Conservation (phyloP, 352 stramenopile genomes). For the Halophytophthora batemanensis region DNA sequence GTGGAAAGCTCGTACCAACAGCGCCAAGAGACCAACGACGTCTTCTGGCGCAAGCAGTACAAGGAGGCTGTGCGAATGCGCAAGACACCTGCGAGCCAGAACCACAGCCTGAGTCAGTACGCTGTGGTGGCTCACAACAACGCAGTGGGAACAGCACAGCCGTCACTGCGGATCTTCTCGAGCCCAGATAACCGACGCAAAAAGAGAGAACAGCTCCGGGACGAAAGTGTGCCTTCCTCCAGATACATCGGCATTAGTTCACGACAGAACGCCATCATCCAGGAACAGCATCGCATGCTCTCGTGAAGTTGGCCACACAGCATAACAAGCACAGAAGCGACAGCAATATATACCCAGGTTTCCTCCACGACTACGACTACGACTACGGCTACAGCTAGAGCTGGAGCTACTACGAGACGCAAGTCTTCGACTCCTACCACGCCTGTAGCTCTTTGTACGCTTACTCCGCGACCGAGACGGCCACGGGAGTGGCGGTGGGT, state of each 20-base stretch:
- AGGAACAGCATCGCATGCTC: conserved; percentile 71
- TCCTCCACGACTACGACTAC: not conserved
- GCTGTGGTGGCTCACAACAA: conserved; percentile 2
- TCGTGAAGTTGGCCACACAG: too few relatives aligned
- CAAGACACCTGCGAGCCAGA: conserved; percentile 26
- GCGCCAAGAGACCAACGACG: conserved; percentile 32
- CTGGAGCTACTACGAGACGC: too few relatives aligned
- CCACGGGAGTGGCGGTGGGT: conserved; percentile 12
- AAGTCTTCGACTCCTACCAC: not conserved
- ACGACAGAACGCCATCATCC: conserved; percentile 71
- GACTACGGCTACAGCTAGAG: not conserved
- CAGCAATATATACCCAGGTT: not conserved
- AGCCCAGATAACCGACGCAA: conserved; percentile 42
- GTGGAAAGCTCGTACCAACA: conserved; percentile 44
- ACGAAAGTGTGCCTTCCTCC: conserved; percentile 63
- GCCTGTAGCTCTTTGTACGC: not conserved
- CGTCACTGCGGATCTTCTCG: conserved; percentile 76
- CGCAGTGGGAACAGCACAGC: conserved; percentile 11
- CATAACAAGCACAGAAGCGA: conserved; percentile 7
- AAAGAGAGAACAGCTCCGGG: conserved; percentile 32
- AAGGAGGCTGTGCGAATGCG: conserved; percentile 52
- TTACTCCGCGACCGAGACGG: not conserved
- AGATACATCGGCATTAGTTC: conserved; percentile 77
- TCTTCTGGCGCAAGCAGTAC: conserved; percentile 57
- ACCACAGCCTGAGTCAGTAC: conserved; percentile 11